Evolutionary conservation across 805 yeast species (phyloP), one percentile per base, ranked within the genome.

Genomic region (Babjeviella inositovora): DNA sequence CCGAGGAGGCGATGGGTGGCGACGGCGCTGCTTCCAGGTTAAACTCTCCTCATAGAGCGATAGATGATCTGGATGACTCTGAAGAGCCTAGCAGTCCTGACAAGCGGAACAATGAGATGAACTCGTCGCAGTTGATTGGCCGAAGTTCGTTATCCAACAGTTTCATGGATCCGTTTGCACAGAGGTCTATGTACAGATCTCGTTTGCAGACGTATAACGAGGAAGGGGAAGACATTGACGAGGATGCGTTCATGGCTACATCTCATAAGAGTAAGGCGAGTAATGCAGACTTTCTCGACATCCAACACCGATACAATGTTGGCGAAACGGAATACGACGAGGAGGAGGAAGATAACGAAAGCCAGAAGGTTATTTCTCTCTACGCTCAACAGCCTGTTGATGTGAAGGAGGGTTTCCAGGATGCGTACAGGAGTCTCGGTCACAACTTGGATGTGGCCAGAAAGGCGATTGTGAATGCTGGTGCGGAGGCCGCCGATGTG

Each of bases 361-460:
- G 41, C 4, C 61, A 52, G 25, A 57, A 50, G 26, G 45, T 53
- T 8, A 57, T 76, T 4, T 79, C 92, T 47, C 54, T 77, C 11
- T 82, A 84, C 44, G 81, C 93, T 1, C 69, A 80, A 38, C 96
- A 81, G 41, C 97, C 97, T 0, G 51, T 50, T 8, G 67, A 62
- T 26, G 43, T 79, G 13, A 66, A 62, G 30, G 73, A 73, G 32
- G 97, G 97, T 0, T 41, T 85, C 9, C 60, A 57, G 28, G 58
- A 61, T n/a, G 95, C 95, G 0, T 79, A 74, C 41, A 54, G 53
- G 23, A 67, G 92, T 3, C 43, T 85, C 20, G 85, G 75, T 7
- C 57, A 61, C 28, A 82, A 82, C 35, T 48, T 81, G 18, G 47
- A 51, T 9, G 53, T 72, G 10, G 90, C 94, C 0, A 63, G 60